Evolutionary conservation across 257 asterid species (phyloP), one percentile per base, ranked within the genome.

Genomic region (Solanum paucissectum): DNA sequence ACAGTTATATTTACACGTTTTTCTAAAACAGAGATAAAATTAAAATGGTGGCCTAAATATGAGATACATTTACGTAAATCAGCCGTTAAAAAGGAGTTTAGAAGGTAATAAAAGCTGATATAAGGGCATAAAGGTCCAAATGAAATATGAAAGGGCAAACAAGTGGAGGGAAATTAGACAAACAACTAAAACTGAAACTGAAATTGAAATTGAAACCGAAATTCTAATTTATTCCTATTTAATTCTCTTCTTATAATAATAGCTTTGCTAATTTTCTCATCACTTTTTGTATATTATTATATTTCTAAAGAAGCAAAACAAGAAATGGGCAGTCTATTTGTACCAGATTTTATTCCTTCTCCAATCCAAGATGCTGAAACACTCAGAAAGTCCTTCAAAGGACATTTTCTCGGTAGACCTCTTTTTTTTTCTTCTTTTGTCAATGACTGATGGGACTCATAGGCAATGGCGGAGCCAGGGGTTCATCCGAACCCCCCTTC

Each of bases 261-360:
- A 36, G 10, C 5, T 40, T 68, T 72, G 46, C 79, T 68, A 12
- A 14, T 32, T 32, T 71, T 12, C 23, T 13, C 21, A 34, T 42
- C 10, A 33, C 2, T 49, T 46, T 27, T 42, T 37, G 25, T 46
- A 13, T 9, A 40, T 3, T 4, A 3, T 44, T 44, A 44, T 44
- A 44, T 44, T 21, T 7, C 18, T 27, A 9, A 25, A 44, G 42
- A 71, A 40, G 4, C 20, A 73, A 6, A 12, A 23, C 14, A 33
- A 42, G 82, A 69, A 87, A 95, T 95, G 98, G 92, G 94, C 29
- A 93, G 97, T 5, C 66, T 96, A 4, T 86, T 89, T 81, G 27
- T 94, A 29, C 96, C 99, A 23, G 91, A 90, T 16, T 79, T 38
- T 34, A 92, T 93, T 91, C 98, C 97, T n/a, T 89, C 98, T 88